Conservation (phyloP, 805 yeast species). For the Teunomyces kruisii region DNA sequence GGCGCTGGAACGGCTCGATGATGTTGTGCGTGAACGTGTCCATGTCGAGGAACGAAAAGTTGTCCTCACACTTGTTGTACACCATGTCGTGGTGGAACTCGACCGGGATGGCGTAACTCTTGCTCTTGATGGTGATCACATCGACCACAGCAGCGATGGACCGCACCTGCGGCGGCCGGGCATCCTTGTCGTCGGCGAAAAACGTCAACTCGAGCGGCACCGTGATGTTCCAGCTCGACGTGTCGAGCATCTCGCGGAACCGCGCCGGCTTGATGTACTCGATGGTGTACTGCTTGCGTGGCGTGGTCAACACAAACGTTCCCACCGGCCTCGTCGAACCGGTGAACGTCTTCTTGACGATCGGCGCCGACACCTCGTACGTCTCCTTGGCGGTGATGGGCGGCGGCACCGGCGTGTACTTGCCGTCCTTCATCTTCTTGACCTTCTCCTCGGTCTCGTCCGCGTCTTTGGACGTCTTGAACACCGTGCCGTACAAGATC, state of each 20-base stretch:
- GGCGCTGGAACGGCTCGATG: conserved; percentile 19
- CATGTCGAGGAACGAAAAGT: conserved; percentile 1
- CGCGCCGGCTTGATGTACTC: conserved; percentile 26
- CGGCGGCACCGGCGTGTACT: conserved; percentile 11
- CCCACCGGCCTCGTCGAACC: conserved; percentile 9
- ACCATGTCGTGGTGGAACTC: conserved; percentile 38
- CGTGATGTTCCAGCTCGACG: conserved; percentile 21
- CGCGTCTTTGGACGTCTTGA: conserved; percentile 11
- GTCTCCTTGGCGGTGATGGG: conserved; percentile 1
- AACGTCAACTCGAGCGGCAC: conserved; percentile 22
- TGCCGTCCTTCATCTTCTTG: conserved; percentile 20
- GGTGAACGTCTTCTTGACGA: conserved; percentile 14
- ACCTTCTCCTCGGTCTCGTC: conserved; percentile 15
- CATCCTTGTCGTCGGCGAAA: conserved; percentile 9
- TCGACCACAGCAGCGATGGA: conserved; percentile 19
- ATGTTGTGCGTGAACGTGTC: conserved; percentile 28
- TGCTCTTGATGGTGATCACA: conserved; percentile 31
- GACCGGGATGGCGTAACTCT: conserved; percentile 34
- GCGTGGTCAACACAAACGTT: conserved; percentile 7
- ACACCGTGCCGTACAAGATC: conserved; percentile 20
- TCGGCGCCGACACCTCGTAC: conserved; percentile 6
- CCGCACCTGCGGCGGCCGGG: conserved; percentile 19
- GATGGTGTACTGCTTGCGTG: conserved; percentile 6
- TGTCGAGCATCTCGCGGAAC: conserved; percentile 11
- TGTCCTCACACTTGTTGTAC: conserved; percentile 18